Evolutionary conservation across 768 basidiomycete species (phyloP).

Genomic region (Suillus americanus): DNA sequence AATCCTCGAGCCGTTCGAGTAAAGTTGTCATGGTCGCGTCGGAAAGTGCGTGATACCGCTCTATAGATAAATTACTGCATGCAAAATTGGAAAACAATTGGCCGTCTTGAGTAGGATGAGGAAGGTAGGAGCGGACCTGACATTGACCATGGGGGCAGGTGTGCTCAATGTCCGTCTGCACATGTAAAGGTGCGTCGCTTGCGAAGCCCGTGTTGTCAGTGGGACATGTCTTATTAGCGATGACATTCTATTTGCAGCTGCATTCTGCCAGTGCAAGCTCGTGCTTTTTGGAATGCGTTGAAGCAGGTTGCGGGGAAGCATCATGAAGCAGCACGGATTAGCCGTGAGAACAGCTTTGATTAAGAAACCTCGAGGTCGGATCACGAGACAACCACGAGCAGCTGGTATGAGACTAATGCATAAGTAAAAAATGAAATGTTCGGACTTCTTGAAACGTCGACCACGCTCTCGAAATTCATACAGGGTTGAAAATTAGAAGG

Average conservation of each 20-base stretch:
- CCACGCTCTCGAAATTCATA: background rate
- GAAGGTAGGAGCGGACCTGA: slow-evolving; percentile 41
- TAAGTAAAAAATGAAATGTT: background rate
- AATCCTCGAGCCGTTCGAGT: slow-evolving; percentile 69
- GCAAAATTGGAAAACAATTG: background rate
- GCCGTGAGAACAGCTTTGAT: background rate
- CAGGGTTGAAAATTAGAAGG: background rate
- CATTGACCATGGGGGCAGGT: slow-evolving; percentile 56
- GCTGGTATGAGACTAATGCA: no score
- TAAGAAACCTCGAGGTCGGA: background rate
- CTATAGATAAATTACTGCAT: slow-evolving; percentile 52
- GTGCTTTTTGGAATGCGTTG: slow-evolving; percentile 3
- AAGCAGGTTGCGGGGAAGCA: slow-evolving; percentile 3
- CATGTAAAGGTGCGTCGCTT: slow-evolving; percentile 5
- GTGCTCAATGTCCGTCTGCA: slow-evolving; percentile 38
- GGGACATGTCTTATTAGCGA: background rate
- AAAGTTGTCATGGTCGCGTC: slow-evolving; percentile 77
- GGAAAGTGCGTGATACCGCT: slow-evolving; percentile 68
- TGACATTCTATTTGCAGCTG: background rate
- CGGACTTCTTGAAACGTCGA: background rate
- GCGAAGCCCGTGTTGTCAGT: background rate
- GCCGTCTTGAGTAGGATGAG: background rate
- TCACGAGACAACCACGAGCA: slow-evolving; percentile 1
- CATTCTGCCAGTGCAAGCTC: background rate
- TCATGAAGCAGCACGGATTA: slow-evolving; percentile 1